Base-by-base conservation (phyloP, 2,329 filamentous ascomycete species). In the Cercospora nicotianae region DNA sequence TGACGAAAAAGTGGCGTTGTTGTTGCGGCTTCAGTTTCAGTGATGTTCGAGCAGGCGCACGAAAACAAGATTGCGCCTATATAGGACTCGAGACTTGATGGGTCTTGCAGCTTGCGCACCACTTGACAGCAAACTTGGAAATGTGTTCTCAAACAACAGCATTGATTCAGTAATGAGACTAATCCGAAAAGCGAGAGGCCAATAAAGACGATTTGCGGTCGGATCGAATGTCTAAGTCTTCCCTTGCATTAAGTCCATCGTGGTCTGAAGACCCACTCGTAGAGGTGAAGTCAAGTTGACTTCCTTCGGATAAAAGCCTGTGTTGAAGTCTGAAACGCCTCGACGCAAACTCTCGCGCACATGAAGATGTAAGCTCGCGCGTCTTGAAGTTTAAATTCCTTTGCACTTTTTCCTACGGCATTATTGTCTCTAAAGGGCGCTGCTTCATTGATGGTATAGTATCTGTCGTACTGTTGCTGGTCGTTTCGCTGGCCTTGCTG, bases 231-330 rank as follows among this genome's bases (percentile, higher is more conserved):
- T 5, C 13, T 16, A 6, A 39, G 0, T 13, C n/a, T 39, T 6
- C 1, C 36, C n/a, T 31, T 39, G 16, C 6, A 39, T 1, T 39
- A 16, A 28, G 23, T 18, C 31, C 12, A 20, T 33, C 10, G 36
- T 39, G n/a, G 6, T n/a, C 36, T 1, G 3, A n/a, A 39, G 36
- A 39, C 36, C 36, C 36, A 39, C 36, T n/a, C 36, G 36, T 28
- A 51, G 60, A 63, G 60, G 45, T 63, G 60, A 63, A 51, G 60
- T 63, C 60, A 63, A 63, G 60, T 63, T 63, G 60, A 63, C 42
- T 63, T 63, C 33, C 23, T 16, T 18, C 13, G 36, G 30, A 30
- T 28, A 30, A 63, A 63, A 63, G 60, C 45, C 60, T 53, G 60
- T 63, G 60, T 51, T 36, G 58, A 39, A 53, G 48, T 53, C 48